Base-by-base conservation (phyloP, 352 stramenopile species). In the Aphanomyces astaci region DNA sequence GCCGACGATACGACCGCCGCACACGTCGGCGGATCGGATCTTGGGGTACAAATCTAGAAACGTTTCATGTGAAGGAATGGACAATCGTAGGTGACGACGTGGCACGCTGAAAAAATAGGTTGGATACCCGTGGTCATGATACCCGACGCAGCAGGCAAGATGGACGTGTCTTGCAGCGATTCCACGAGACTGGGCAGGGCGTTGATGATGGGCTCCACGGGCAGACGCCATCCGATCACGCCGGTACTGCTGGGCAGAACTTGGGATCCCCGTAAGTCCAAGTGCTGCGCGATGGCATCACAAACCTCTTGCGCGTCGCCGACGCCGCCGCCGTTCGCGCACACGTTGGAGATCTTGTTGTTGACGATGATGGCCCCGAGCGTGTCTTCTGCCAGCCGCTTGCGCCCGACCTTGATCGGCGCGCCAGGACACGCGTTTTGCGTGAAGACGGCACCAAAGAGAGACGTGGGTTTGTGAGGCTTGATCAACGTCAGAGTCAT, bases 311-410 rank as follows among this genome's bases (percentile, higher is more conserved):
- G 87, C 3, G 95, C 85, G 68, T 98, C 93, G n/a, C 84, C 84
- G 32, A 96, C 82, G 62, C 95, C 90, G 39, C 94, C 91, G n/a
- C 87, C 86, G 66, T 88, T 95, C 24, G 96, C 93, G 66, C 96
- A 98, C 19, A 99, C 97, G 75, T 99, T 99, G 30, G 96, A 99
- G 66, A 99, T 97, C 81, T 99, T 99, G 80, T 99, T 99, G 78
- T 99, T 99, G 46, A 99, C 90, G 30, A 99, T 84, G 73, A 99
- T 89, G 11, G 92, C 96, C 72, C 97, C 92, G 48, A 99, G 77
- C 48, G 84, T 91, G 36, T 87, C 73, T 31, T 96, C 87, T 39
- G 79, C 69, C n/a, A 99, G 76, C 30, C 94, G 89, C 70, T 90
- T 79, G 67, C 94, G 88, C 31, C 96, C 96, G 36, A 99, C 81